Evolutionary conservation across 2,329 filamentous ascomycete species (phyloP).

Genomic region (Xylaria sp.): DNA sequence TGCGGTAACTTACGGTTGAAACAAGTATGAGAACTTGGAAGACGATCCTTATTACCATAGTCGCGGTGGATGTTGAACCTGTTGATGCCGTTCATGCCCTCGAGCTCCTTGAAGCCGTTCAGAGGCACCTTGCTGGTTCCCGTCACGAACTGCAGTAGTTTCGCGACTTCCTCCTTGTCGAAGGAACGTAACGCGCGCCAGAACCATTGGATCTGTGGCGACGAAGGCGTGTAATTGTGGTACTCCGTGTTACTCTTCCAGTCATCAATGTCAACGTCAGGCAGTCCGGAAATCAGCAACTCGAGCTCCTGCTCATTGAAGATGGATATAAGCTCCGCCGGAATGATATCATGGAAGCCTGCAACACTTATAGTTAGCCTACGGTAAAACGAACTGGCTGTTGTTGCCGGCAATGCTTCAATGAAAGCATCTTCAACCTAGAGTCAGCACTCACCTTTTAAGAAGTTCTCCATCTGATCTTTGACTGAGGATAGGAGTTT

Average conservation of each 20-base stretch:
- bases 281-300: constrained; percentile 89
- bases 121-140: constrained; percentile 97
- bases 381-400: constrained; percentile 2
- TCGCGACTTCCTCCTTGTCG: constrained; percentile 97
- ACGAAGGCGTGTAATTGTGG: constrained; percentile 92
- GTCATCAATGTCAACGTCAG: constrained; percentile 96
- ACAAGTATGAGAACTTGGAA: constrained; percentile 96
- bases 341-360: constrained; percentile 98
- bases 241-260: constrained; percentile 99
- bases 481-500: constrained; percentile 86
- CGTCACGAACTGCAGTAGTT: constrained; percentile 95
- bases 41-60: constrained; percentile 90
- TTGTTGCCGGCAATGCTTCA: background rate
- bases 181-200: constrained; percentile 96
- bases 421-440: too few species aligned
- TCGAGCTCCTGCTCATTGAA: constrained; percentile 99
- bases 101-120: constrained; percentile 97
- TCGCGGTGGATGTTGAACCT: constrained; percentile 99
- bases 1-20: constrained; percentile 80
- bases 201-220: constrained; percentile 98
- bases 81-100: constrained; percentile 98
- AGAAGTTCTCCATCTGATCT: constrained; percentile 89
- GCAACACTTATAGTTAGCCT: constrained; percentile 29
- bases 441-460: constrained; percentile 59
- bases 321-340: constrained; percentile 87